phyloP scores from a whole-genome alignment of 164 flowering plant genomes.

The Vitis amurensis region DNA sequence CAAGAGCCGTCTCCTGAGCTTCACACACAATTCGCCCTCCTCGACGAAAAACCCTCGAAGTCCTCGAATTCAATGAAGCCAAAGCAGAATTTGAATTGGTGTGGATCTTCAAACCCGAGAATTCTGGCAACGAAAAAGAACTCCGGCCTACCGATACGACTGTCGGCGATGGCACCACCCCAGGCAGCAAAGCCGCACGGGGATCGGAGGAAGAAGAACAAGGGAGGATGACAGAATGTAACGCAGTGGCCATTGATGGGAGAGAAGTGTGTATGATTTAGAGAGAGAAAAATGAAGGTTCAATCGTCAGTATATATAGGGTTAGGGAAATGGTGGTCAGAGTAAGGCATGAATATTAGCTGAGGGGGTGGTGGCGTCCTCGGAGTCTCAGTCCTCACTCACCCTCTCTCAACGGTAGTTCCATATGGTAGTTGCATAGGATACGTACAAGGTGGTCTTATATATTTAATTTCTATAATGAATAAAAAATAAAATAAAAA shows the following conservation, averaged over 20 bases:
- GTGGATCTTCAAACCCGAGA: slow-evolving; percentile 11
- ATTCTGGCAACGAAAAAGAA: not conserved
- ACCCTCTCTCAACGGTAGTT: too few relatives aligned
- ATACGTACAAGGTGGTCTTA: too few relatives aligned
- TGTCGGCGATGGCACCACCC: too few relatives aligned
- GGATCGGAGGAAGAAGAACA: not conserved
- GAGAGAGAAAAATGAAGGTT: not conserved
- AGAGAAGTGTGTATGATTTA: not conserved
- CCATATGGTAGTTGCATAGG: too few relatives aligned
- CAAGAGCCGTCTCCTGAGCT: slow-evolving; percentile 17
- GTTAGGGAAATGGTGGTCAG: too few relatives aligned
- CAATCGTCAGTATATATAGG: not conserved
- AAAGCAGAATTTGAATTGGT: not conserved
- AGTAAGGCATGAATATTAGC: too few relatives aligned
- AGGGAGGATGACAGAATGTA: not conserved
- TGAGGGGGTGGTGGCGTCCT: too few relatives aligned
- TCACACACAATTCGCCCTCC: slow-evolving; percentile 16
- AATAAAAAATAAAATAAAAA: too few relatives aligned
- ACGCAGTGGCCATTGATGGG: slow-evolving; percentile 1
- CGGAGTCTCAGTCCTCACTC: too few relatives aligned
- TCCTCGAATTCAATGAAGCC: slow-evolving; percentile 4
- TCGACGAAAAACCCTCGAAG: not conserved
- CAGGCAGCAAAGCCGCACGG: not conserved
- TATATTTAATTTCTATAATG: too few relatives aligned
- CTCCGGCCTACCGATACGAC: slow-evolving; percentile 1